A percentile compares a stretch with the other conserved stretches of the same genome.
phyloP scores from a whole-genome alignment of 202 grass and related monocot genomes.

The Musa balbisiana region DNA sequence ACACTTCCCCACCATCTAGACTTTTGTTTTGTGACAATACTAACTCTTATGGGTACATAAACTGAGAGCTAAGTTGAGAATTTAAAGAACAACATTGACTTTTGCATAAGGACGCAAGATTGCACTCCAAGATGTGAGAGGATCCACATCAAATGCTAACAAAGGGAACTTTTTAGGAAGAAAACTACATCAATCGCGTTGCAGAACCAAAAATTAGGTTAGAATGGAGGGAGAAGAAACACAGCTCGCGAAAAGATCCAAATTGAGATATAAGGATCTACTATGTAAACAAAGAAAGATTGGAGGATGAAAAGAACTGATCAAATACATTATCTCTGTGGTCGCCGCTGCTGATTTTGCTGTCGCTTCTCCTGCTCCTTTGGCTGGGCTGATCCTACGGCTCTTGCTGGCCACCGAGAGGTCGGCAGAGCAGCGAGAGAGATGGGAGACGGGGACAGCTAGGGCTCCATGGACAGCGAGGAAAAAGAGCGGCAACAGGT shows the following conservation, averaged over 20 bases:
- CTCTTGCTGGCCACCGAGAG: not conserved
- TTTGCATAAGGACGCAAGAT: too few species aligned
- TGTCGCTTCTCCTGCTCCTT: not conserved
- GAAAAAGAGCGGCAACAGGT: not conserved
- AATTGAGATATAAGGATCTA: not conserved
- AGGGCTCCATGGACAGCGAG: not conserved
- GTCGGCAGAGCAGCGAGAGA: not conserved
- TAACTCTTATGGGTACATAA: too few species aligned
- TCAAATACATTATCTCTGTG: not conserved
- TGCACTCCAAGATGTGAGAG: too few species aligned
- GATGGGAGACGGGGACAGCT: not conserved
- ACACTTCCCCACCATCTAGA: too few species aligned
- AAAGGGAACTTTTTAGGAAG: too few species aligned
- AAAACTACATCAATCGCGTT: too few species aligned
- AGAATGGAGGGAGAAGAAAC: not conserved
- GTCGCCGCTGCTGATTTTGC: not conserved
- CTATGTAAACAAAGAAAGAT: too few species aligned
- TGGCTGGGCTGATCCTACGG: too few species aligned
- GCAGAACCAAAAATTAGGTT: not conserved
- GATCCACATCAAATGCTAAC: too few species aligned
- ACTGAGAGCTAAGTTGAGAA: too few species aligned
- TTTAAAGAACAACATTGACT: too few species aligned
- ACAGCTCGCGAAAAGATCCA: not conserved
- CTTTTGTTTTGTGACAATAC: too few species aligned
- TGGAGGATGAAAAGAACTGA: not conserved